Evolutionary conservation across 768 basidiomycete genomes (phyloP).

Genomic region (Tephrocybe sp.): DNA sequence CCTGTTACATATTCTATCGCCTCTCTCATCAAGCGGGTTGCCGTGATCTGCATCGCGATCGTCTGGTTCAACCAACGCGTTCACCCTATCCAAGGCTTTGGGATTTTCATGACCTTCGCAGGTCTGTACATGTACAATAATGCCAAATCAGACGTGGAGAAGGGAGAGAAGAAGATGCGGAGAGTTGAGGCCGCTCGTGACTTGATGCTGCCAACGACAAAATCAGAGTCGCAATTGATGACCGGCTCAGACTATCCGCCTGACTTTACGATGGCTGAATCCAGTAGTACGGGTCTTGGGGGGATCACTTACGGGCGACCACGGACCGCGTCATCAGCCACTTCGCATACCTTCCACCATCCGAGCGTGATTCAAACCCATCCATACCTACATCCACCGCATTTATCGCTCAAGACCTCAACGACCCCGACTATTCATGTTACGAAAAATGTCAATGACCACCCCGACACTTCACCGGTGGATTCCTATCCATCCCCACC

Average conservation of each 20-base stretch:
- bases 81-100: conserved; percentile 79
- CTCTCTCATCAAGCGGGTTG: conserved; percentile 95
- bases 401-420: conserved; percentile 17
- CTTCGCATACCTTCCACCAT: conserved; percentile 22
- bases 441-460: not conserved
- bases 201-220: conserved; percentile 66
- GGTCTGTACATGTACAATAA: conserved; percentile 97
- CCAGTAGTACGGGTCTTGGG: conserved; percentile 33
- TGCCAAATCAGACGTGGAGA: conserved; percentile 89
- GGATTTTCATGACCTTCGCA: conserved; percentile 86
- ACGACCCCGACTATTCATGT: conserved; percentile 8
- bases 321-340: conserved; percentile 29
- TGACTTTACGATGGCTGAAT: conserved; percentile 27
- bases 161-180: conserved; percentile 86
- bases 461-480: conserved; percentile 12
- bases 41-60: conserved; percentile 96
- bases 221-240: conserved; percentile 54
- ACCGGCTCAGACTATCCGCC: conserved; percentile 38
- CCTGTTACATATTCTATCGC: conserved; percentile 99
- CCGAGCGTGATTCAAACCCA: conserved; percentile 16
- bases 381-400: conserved; percentile 6
- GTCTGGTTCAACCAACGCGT: conserved; percentile 92
- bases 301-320: conserved; percentile 36
- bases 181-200: conserved; percentile 71
- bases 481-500: conserved; percentile 47